Conservation (phyloP, 176 grass and related monocot genomes). For the Coix lacrymajobi region DNA sequence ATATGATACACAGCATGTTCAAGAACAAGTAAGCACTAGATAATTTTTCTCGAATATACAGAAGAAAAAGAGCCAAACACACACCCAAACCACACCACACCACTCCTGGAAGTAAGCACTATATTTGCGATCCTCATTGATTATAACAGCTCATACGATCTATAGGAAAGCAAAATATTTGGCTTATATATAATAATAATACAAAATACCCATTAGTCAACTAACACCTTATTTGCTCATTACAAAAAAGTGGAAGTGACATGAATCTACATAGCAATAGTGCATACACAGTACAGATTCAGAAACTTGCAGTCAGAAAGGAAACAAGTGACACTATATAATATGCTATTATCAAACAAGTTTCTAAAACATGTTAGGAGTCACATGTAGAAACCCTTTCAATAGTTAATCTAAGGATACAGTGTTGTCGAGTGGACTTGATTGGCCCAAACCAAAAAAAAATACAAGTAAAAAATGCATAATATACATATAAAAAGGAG, state of each 20-base stretch:
- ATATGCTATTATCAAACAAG: neutral
- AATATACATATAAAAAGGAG: neutral
- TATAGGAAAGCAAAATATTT: neutral
- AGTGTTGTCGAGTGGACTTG: neutral
- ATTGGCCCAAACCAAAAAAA: neutral
- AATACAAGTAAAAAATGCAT: neutral
- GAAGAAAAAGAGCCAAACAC: neutral
- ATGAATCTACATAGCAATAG: slow-evolving; percentile 15
- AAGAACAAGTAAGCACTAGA: neutral
- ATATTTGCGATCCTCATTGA: neutral
- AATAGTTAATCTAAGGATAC: slow-evolving; percentile 6
- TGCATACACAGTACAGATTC: neutral
- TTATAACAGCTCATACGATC: neutral
- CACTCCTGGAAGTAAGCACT: neutral
- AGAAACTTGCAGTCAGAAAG: slow-evolving; percentile 6
- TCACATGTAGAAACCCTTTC: neutral
- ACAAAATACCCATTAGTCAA: slow-evolving; percentile 13
- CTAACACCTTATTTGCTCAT: neutral
- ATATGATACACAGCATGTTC: neutral
- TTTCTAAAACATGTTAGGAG: neutral
- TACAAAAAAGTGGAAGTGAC: neutral
- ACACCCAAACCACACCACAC: neutral
- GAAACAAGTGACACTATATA: neutral
- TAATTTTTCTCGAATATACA: neutral
- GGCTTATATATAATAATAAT: neutral